phyloP scores from a whole-genome alignment of 345 rosid species.

The Syzygium grande region DNA sequence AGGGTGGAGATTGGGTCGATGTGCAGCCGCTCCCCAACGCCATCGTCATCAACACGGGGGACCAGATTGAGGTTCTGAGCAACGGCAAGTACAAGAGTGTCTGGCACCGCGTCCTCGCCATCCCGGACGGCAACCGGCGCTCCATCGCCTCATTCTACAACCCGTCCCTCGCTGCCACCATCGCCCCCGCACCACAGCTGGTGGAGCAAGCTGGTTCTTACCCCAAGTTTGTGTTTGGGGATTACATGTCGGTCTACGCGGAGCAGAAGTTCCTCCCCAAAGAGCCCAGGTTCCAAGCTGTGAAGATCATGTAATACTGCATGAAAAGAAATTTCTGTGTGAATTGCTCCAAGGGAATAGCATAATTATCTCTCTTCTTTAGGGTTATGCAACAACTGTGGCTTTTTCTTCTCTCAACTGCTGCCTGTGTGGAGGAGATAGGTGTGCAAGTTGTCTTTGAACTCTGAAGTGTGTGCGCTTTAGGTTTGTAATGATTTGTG shows the following conservation, averaged over 20 bases:
- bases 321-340: not conserved
- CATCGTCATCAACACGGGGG: constrained; percentile 85
- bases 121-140: constrained; percentile 48
- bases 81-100: constrained; percentile 84
- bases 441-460: not conserved
- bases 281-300: constrained; percentile 83
- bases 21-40: constrained; percentile 68
- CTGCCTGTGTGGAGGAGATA: not conserved
- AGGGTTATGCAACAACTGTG: not conserved
- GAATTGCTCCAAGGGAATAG: not conserved
- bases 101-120: constrained; percentile 71
- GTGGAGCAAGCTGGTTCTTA: constrained; percentile 15
- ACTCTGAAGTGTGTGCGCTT: not conserved
- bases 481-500: not conserved
- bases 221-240: constrained; percentile 80
- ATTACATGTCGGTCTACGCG: constrained; percentile 86
- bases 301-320: constrained; percentile 32
- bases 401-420: not conserved
- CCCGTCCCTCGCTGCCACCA: constrained; percentile 67
- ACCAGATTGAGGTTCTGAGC: constrained; percentile 87
- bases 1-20: constrained; percentile 77
- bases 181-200: constrained; percentile 54
- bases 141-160: constrained; percentile 89
- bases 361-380: not conserved
- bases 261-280: constrained; percentile 83